A percentile compares a stretch with the other conserved stretches of the same genome.
These are phyloP conservation scores for Rubus parviflorus DNA, from an alignment of 306 rosid species.

Conservation along the genomic window DNA sequence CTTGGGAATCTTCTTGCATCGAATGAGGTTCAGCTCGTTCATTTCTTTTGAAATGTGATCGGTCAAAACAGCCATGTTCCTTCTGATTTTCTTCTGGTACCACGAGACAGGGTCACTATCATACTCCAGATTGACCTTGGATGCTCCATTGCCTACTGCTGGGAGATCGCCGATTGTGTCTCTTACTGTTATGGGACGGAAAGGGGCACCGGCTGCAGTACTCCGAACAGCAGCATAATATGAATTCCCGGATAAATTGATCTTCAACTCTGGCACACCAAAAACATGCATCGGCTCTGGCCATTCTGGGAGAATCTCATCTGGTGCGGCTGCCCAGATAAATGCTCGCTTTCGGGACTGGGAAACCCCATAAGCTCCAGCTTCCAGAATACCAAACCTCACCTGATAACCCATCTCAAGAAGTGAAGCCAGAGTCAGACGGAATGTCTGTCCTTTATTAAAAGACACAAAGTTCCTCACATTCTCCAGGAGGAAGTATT, in stretches of 20 bases:
- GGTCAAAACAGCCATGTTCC: conserved; percentile 62
- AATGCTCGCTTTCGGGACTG: conserved; percentile 96
- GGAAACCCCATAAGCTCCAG: conserved; percentile 94
- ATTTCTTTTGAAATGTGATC: conserved; percentile 96
- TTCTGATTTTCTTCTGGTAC: conserved; percentile 88
- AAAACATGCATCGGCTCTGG: conserved; percentile 98
- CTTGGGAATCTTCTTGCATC: conserved; percentile 88
- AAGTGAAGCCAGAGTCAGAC: conserved; percentile 82
- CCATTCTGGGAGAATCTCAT: conserved; percentile 91
- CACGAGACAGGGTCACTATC: conserved; percentile 74
- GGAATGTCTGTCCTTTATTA: conserved; percentile 94
- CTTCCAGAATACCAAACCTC: conserved; percentile 95
- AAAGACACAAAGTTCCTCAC: conserved; percentile 93
- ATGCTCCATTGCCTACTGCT: conserved; percentile 85
- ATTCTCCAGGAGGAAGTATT: conserved; percentile 88
- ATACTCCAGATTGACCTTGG: conserved; percentile 71
- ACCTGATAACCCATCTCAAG: conserved; percentile 99
- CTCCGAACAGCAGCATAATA: conserved; percentile 87
- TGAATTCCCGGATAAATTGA: conserved; percentile 49
- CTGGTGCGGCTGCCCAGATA: conserved; percentile 98
- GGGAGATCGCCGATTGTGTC: conserved; percentile 99
- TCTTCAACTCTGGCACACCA: conserved; percentile 76
- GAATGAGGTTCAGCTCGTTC: conserved; percentile 85
- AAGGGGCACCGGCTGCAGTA: conserved; percentile 89
- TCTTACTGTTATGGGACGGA: conserved; percentile 86